These are phyloP conservation scores for Monosporascus sp. DNA, from an alignment of 2,329 filamentous ascomycete genomes.

Conservation along the genomic window DNA sequence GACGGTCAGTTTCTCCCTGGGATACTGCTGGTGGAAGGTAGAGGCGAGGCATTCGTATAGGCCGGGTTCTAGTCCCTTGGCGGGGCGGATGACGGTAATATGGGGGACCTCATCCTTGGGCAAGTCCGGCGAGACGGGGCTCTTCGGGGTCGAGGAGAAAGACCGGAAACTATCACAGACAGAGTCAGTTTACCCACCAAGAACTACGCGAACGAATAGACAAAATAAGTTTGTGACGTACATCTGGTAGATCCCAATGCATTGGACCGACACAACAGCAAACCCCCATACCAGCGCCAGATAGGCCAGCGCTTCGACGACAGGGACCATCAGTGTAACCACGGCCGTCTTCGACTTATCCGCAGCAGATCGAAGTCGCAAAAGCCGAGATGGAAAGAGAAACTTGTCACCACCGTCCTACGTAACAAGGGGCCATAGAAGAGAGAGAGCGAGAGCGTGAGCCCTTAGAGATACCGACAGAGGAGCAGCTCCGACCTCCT, in stretches of 20 bases:
- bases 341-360: background rate
- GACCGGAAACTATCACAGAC: slow-evolving; percentile 40
- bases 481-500: too few species aligned
- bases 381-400: slow-evolving; percentile 2
- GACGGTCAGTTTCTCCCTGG: slow-evolving; percentile 67
- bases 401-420: background rate
- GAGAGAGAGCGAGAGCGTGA: too few species aligned
- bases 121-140: slow-evolving; percentile 46
- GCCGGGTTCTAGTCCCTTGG: slow-evolving; percentile 85
- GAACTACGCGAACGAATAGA: background rate
- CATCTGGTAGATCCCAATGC: slow-evolving; percentile 52
- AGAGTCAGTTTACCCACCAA: background rate
- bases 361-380: background rate
- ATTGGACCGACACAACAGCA: slow-evolving; percentile 47
- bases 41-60: slow-evolving; percentile 90
- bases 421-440: background rate
- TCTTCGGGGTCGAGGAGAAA: slow-evolving; percentile 44
- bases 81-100: slow-evolving; percentile 85
- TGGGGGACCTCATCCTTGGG: slow-evolving; percentile 58
- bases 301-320: slow-evolving; percentile 32
- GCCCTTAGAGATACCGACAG: too few species aligned
- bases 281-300: slow-evolving; percentile 48
- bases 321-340: slow-evolving; percentile 19
- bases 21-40: slow-evolving; percentile 78
- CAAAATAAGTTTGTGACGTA: slow-evolving; percentile 24